Evolutionary conservation across 2,329 filamentous ascomycete species (phyloP).

Genomic region (Aureobasidium sp.): DNA sequence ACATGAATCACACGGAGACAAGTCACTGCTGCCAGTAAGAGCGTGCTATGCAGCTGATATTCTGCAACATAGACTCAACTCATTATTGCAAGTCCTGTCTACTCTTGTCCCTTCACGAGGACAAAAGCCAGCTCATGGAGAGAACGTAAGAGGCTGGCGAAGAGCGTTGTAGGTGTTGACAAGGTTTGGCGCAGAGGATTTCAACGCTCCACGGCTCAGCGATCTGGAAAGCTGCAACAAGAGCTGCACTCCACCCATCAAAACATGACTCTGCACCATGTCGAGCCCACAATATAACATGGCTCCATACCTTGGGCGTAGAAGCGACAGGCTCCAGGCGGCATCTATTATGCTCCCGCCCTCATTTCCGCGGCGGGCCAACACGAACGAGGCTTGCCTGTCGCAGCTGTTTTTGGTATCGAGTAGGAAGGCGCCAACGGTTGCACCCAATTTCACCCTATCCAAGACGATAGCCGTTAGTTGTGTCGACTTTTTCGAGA

Average conservation of each 20-base stretch:
- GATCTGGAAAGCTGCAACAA: background rate
- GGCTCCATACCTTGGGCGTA: background rate
- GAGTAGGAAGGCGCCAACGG: conserved; percentile 10
- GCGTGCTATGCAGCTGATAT: too few relatives aligned
- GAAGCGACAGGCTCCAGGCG: background rate
- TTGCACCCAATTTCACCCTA: conserved; percentile 1
- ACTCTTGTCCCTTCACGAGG: background rate
- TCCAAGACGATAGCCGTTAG: conserved; percentile 5
- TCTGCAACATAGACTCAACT: background rate
- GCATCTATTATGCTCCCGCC: background rate
- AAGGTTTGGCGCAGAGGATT: background rate
- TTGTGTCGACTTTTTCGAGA: background rate
- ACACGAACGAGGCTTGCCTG: background rate
- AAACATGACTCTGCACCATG: background rate
- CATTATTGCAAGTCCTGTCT: background rate
- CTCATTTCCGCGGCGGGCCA: conserved; percentile 5
- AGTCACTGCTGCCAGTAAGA: background rate
- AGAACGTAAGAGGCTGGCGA: background rate
- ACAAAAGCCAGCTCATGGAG: background rate
- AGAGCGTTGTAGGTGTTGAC: background rate
- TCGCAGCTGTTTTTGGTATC: conserved; percentile 2
- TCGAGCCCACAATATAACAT: background rate
- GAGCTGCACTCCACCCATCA: background rate
- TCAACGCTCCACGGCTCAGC: background rate
- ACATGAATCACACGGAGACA: background rate